Evolutionary conservation across 179 eudicot genomes (phyloP), one percentile per base, ranked within the genome.

Genomic region (Silene noctiflora): DNA sequence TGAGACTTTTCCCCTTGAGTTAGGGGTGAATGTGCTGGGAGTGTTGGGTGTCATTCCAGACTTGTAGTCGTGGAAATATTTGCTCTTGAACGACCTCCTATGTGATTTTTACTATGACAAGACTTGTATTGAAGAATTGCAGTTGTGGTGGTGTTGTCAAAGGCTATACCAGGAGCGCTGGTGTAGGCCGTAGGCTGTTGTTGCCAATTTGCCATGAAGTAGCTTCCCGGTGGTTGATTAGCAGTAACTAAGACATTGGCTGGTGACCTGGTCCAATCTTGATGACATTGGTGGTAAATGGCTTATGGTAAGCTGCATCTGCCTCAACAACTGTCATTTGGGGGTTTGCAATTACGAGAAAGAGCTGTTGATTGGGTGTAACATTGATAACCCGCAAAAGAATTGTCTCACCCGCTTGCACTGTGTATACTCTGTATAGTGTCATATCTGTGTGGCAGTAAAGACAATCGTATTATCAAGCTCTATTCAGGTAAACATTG

Each of bases 101-200:
- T 14, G 24, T 22, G 25, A 12, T 21, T 31, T 27, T 64, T 14
- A 27, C 42, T 62, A 6, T 13, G 68, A 31, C 68, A 16, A 58
- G 86, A 48, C 65, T 61, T 80, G 81, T 94, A 94, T 79, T 89
- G 87, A n/a, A 90, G 87, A 76, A 92, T 82, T 42, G 98, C 96
- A 4, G 97, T 92, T 56, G 96, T 83, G 72, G 97, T 94, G 73
- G 94, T 94, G 72, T 90, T 94, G 83, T 92, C 94, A 66, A 88
- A 94, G 6, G 91, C 86, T 39, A 79, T 86, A 9, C 84, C 85
- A 51, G 71, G 85, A 10, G 90, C 91, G 16, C 86, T 85, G 55
- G 91, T 86, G 67, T 94, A 94, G 73, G 98, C 93, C 2, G 91
- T 83, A 6, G 97, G 51, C 13, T 44, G 51, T 11, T 44, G 13